A percentile compares a stretch with the other conserved stretches of the same genome.
Evolutionary conservation across 306 rosid genomes (phyloP).

Genomic region (Sicyos baderoa): DNA sequence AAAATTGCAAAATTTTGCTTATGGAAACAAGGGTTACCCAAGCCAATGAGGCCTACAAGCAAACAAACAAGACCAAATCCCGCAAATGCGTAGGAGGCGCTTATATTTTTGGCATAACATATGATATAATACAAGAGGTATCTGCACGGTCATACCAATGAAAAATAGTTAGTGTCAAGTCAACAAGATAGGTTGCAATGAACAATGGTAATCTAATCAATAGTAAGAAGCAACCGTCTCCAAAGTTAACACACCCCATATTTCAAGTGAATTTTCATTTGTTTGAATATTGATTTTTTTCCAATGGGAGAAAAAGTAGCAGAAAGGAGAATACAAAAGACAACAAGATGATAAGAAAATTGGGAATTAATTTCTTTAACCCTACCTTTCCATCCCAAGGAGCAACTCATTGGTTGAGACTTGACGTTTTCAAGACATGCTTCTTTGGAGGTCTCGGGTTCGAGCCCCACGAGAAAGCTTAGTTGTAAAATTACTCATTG

Average conservation of each 20-base stretch:
- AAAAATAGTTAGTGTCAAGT: conserved; percentile 22
- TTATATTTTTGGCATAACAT: conserved; percentile 50
- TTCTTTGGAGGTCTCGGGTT: too few species aligned
- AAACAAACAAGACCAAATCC: conserved; percentile 57
- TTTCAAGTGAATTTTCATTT: not conserved
- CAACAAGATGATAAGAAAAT: not conserved
- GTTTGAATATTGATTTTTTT: not conserved
- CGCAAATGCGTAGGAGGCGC: conserved; percentile 29
- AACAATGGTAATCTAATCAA: not conserved
- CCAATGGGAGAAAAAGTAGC: not conserved
- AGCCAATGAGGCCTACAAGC: conserved; percentile 69
- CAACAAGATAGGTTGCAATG: conserved; percentile 6
- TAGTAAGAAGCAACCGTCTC: not conserved
- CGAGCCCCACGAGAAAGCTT: too few species aligned
- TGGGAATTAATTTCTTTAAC: not conserved
- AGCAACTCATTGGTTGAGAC: too few species aligned
- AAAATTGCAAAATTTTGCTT: conserved; percentile 5
- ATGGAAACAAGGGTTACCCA: conserved; percentile 45
- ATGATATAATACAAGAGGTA: conserved; percentile 71
- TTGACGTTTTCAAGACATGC: too few species aligned
- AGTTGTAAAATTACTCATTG: too few species aligned
- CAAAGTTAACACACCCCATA: not conserved
- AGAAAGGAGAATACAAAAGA: not conserved
- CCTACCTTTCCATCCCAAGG: too few species aligned
- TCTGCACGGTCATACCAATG: conserved; percentile 42